Base-by-base conservation (phyloP, 441 rosid genomes). In the Erodium trifolium region DNA sequence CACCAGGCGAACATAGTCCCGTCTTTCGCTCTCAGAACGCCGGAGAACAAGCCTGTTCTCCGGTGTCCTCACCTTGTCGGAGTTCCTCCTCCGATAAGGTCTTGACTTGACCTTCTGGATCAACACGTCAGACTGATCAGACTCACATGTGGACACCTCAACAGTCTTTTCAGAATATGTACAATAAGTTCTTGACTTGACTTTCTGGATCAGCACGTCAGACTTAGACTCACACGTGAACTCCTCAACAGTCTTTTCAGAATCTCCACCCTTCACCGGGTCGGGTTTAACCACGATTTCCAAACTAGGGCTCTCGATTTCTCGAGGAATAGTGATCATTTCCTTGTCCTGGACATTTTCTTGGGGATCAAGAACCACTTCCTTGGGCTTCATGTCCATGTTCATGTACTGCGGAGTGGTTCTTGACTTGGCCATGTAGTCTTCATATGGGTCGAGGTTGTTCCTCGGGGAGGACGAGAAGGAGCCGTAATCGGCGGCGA, bases 401-500 rank as follows among this genome's bases (percentile, higher is more conserved):
- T 23, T 23, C 27, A 23, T 2, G 27, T 23, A 23, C 27, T 2
- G 16, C 16, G 69, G 55, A 66, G 5, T 18, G 47, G 57, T 73
- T 67, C 70, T 72, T 7, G 41, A 12, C 75, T 35, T 67, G 79
- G 71, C 74, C 74, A 71, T 67, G 77, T 82, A 75, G 45, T 78
- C 84, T 0, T 72, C 67, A 60, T 82, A 76, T 37, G 76, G 31
- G 63, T 81, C 80, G 37, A 13, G 76, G 13, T 68, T 82, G 65
- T 66, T 43, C 37, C 73, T 70, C 37, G 76, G 53, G 3, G 53
- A 70, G 0, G 80, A 76, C 41, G 84, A 76, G 79, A 86, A 87
- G 19, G 82, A 78, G 12, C 86, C 84, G 45, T 80, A 88, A 72
- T 88, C 92, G 19, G 72, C 82, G 3, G 84, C 82, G 34, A 86